A percentile compares a stretch with the other conserved stretches of the same genome.
phyloP scores from a whole-genome alignment of 805 yeast genomes.

The Metschnikowia drakensbergensis region DNA sequence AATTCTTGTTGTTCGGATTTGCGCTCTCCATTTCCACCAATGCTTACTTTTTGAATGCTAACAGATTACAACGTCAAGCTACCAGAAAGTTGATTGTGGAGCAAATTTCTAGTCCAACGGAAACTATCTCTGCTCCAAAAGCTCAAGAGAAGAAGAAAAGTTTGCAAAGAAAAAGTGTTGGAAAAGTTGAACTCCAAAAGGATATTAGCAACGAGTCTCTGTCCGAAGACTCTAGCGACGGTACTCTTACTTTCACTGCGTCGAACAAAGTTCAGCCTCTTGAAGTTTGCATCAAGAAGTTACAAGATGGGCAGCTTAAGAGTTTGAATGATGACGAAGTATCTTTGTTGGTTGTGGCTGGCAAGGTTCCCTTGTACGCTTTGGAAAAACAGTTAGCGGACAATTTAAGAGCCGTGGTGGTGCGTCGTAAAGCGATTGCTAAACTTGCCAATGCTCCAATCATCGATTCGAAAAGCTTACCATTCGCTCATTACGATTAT shows the following conservation, averaged over 20 bases:
- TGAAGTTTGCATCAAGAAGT: constrained; percentile 58
- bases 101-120: constrained; percentile 32
- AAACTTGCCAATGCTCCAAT: constrained; percentile 77
- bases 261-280: constrained; percentile 39
- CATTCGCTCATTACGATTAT: constrained; percentile 81
- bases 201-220: constrained; percentile 1
- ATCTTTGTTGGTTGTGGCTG: constrained; percentile 61
- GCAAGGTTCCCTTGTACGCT: constrained; percentile 88
- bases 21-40: constrained; percentile 76
- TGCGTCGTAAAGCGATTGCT: constrained; percentile 92
- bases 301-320: constrained; percentile 70
- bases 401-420: constrained; percentile 85
- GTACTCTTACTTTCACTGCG: constrained; percentile 21
- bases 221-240: constrained; percentile 14
- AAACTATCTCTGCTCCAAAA: constrained; percentile 1
- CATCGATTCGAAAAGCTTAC: constrained; percentile 66
- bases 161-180: background rate
- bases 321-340: constrained; percentile 71
- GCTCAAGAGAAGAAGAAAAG: background rate
- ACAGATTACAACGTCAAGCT: constrained; percentile 59
- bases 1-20: constrained; percentile 67
- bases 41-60: constrained; percentile 79
- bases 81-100: constrained; percentile 38
- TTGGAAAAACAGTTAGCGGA: constrained; percentile 88
- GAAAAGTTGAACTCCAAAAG: background rate